These are phyloP conservation scores for Saururus chinensis DNA, from an alignment of 164 flowering plant species.

Conservation along the genomic window DNA sequence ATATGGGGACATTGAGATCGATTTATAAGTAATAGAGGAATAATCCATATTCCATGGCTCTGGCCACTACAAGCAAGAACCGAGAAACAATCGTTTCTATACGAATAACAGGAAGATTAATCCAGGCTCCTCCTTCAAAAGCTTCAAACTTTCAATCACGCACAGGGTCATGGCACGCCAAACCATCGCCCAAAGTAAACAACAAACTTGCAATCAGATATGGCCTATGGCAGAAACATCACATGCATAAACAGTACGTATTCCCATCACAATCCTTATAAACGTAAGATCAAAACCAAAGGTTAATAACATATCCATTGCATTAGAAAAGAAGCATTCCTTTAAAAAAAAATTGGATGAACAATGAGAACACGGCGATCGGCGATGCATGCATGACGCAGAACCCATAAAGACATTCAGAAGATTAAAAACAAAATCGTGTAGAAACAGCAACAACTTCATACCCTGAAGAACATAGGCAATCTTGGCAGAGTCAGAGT, in stretches of 20 bases:
- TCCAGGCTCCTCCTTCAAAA: background rate
- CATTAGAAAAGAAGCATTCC: too few species aligned
- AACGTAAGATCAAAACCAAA: too few species aligned
- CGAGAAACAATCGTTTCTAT: too few species aligned
- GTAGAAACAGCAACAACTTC: background rate
- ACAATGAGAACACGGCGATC: background rate
- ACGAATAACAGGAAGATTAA: too few species aligned
- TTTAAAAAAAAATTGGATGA: too few species aligned
- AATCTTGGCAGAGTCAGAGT: slow-evolving; percentile 78
- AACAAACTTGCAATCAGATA: background rate
- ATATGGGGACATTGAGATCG: too few species aligned
- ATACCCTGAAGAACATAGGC: slow-evolving; percentile 77
- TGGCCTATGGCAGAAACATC: background rate
- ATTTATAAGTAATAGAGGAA: too few species aligned
- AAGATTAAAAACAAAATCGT: background rate
- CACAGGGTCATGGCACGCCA: background rate
- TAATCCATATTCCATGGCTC: too few species aligned
- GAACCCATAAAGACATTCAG: background rate
- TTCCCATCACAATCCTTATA: too few species aligned
- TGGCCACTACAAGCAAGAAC: too few species aligned
- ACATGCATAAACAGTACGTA: background rate
- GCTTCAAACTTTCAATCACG: background rate
- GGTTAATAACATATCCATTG: too few species aligned
- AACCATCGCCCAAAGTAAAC: background rate
- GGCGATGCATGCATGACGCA: background rate